Evolutionary conservation across 2,329 filamentous ascomycete genomes (phyloP).

Genomic region (Purpureocillium takamizusanense): DNA sequence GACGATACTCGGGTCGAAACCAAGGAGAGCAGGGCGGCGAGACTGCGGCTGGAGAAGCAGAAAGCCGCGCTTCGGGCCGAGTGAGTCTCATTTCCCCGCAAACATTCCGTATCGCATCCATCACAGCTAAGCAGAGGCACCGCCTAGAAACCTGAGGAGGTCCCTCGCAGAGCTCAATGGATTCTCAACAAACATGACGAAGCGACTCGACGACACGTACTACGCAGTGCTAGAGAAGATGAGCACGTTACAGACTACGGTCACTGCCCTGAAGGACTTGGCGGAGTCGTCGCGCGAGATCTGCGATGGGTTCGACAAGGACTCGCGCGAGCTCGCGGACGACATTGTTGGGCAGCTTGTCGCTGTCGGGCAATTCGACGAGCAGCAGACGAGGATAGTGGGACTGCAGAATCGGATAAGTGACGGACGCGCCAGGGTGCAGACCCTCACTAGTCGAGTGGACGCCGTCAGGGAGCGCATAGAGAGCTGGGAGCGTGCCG

Average conservation of each 20-base stretch:
- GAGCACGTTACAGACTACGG: constrained; percentile 52
- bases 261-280: constrained; percentile 58
- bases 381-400: constrained; percentile 55
- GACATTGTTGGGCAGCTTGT: constrained; percentile 55
- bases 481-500: constrained; percentile 57
- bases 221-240: constrained; percentile 64
- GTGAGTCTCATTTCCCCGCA: constrained; percentile 14
- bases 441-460: constrained; percentile 52
- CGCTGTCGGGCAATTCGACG: constrained; percentile 51
- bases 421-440: constrained; percentile 49
- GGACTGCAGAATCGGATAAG: constrained; percentile 53
- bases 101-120: no score
- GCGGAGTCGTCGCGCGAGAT: constrained; percentile 50
- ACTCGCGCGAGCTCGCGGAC: constrained; percentile 47
- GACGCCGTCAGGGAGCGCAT: constrained; percentile 55
- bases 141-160: constrained; percentile 27
- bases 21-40: constrained; percentile 32
- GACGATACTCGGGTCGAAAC: constrained; percentile 15
- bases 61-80: constrained; percentile 20
- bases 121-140: no score
- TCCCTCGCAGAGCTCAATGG: constrained; percentile 45
- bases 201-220: constrained; percentile 64
- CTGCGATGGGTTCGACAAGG: constrained; percentile 48
- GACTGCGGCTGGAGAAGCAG: constrained; percentile 27
- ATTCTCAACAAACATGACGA: constrained; percentile 53